Conservation (phyloP, 345 rosid genomes). For the Camelina hispida region DNA sequence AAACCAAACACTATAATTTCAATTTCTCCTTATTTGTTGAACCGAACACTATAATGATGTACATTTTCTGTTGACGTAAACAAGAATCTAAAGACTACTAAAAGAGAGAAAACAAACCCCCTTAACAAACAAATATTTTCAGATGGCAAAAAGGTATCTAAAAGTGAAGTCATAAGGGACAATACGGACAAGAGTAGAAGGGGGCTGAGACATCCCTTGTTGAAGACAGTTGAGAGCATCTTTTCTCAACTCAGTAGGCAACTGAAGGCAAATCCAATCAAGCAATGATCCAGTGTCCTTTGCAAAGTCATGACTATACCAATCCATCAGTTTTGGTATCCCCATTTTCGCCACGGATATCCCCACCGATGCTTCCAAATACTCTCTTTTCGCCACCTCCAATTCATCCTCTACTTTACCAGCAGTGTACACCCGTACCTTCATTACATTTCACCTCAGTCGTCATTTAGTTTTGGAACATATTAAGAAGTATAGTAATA, state of each 20-base stretch:
- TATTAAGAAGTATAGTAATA: background rate
- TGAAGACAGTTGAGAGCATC: slow-evolving; percentile 73
- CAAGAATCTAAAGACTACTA: background rate
- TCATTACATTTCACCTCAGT: slow-evolving; percentile 13
- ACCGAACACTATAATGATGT: background rate
- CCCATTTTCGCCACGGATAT: slow-evolving; percentile 58
- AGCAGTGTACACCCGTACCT: slow-evolving; percentile 82
- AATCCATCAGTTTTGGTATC: slow-evolving; percentile 74
- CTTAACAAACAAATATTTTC: slow-evolving; percentile 25
- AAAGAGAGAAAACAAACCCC: background rate
- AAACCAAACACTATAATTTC: background rate
- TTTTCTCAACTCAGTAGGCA: slow-evolving; percentile 73
- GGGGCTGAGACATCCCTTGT: slow-evolving; percentile 54
- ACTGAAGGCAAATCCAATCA: slow-evolving; percentile 86
- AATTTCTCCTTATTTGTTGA: no score
- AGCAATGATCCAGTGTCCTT: slow-evolving; percentile 80
- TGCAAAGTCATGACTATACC: slow-evolving; percentile 88
- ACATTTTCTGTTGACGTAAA: background rate
- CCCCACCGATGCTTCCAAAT: slow-evolving; percentile 76
- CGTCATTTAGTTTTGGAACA: background rate
- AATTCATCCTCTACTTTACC: slow-evolving; percentile 65
- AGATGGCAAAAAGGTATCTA: slow-evolving; percentile 67
- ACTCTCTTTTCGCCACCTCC: slow-evolving; percentile 76
- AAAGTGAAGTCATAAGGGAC: slow-evolving; percentile 76
- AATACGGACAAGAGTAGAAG: slow-evolving; percentile 58